Conservation (phyloP, 495 filamentous ascomycete genomes). For the Penicillium bialowiezense region DNA sequence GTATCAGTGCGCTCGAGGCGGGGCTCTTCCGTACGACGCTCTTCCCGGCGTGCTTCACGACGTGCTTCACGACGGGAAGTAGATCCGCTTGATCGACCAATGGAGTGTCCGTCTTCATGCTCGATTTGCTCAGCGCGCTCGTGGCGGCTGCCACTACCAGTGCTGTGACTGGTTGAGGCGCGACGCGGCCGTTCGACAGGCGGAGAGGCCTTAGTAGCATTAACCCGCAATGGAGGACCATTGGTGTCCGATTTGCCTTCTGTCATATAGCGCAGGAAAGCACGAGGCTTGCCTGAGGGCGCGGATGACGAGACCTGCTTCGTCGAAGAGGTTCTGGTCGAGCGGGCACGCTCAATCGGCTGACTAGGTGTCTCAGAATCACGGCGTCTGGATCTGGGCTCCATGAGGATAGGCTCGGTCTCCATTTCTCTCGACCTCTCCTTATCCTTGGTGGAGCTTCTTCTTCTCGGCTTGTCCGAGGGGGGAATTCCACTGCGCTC, state of each 20-base stretch:
- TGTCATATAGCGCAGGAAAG: slow-evolving; percentile 41
- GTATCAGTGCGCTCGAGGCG: slow-evolving; percentile 4
- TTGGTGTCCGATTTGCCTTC: slow-evolving; percentile 36
- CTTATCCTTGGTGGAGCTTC: slow-evolving; percentile 15
- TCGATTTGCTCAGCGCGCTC: slow-evolving; percentile 22
- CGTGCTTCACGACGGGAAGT: slow-evolving; percentile 20
- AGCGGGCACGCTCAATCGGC: slow-evolving; percentile 12
- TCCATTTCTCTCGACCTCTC: slow-evolving; percentile 15
- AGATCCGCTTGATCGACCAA: slow-evolving; percentile 29
- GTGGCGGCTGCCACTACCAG: slow-evolving; percentile 32
- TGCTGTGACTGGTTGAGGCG: slow-evolving; percentile 30
- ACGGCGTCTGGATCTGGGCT: slow-evolving; percentile 26
- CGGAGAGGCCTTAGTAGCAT: slow-evolving; percentile 30
- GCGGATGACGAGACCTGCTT: slow-evolving; percentile 24
- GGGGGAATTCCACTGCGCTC: slow-evolving; percentile 14
- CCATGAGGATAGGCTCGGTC: slow-evolving; percentile 13
- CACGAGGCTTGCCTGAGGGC: slow-evolving; percentile 24
- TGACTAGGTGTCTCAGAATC: slow-evolving; percentile 14
- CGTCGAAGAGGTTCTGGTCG: slow-evolving; percentile 24
- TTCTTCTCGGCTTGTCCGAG: slow-evolving; percentile 15
- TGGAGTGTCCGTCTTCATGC: slow-evolving; percentile 27
- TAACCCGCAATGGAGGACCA: slow-evolving; percentile 34
- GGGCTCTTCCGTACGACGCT: slow-evolving; percentile 8
- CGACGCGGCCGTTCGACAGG: slow-evolving; percentile 28
- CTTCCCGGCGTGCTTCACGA: slow-evolving; percentile 11